phyloP scores from a whole-genome alignment of 2,329 filamentous ascomycete species.

The Microdochium trichocladiopsis region DNA sequence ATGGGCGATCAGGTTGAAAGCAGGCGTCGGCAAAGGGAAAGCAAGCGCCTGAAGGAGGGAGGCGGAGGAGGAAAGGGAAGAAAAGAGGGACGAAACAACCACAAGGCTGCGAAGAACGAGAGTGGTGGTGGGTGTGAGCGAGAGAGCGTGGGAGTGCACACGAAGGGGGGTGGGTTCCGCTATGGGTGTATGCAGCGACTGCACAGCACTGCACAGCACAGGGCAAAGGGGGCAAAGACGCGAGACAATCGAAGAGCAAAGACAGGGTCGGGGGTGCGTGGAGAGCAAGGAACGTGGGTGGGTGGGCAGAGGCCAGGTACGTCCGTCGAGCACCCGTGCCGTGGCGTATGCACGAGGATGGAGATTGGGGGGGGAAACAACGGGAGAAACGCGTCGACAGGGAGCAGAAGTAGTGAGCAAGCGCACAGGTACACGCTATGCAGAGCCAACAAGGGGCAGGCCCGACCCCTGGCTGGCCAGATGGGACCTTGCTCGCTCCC shows the following conservation, averaged over 20 bases:
- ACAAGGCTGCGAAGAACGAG: not conserved
- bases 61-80: not conserved
- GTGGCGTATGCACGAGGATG: not conserved
- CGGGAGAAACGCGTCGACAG: not conserved
- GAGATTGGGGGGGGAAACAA: not conserved
- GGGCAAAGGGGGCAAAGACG: not conserved
- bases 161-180: not conserved
- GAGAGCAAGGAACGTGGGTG: not conserved
- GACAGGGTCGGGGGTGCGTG: not conserved
- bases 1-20: not conserved
- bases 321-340: not conserved
- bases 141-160: not conserved
- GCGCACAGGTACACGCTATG: no score
- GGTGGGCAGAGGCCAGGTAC: not conserved
- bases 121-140: not conserved
- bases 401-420: not conserved
- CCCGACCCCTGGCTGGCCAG: not conserved
- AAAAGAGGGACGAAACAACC: not conserved
- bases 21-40: not conserved
- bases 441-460: not conserved
- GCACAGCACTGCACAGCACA: no score
- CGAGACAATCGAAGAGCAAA: not conserved
- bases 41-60: conserved; percentile 1
- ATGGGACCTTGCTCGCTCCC: no score
- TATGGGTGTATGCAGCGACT: not conserved